A percentile compares a stretch with the other conserved stretches of the same genome.
Conservation (phyloP, 495 filamentous ascomycete genomes). For the Saxophila tyrrhenica region DNA sequence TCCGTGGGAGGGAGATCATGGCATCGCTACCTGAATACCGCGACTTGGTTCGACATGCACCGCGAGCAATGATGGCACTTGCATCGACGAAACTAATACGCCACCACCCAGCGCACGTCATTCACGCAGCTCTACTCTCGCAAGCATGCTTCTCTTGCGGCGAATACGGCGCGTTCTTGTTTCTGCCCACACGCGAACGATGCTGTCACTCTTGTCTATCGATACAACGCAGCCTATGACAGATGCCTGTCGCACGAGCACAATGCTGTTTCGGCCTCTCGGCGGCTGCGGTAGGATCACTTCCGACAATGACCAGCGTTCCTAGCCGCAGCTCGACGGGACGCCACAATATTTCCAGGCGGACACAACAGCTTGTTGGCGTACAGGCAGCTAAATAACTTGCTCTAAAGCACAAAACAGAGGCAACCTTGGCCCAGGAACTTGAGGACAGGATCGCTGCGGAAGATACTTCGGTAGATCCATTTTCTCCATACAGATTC, state of each 20-base stretch:
- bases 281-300: neutral
- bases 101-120: neutral
- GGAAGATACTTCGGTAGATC: too few species aligned
- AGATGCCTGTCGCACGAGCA: neutral
- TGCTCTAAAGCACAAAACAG: too few species aligned
- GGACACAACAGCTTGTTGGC: too few species aligned
- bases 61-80: neutral
- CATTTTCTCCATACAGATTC: too few species aligned
- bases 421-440: too few species aligned
- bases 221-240: neutral
- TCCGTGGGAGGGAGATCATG: neutral
- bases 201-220: neutral
- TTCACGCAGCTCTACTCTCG: neutral
- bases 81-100: neutral
- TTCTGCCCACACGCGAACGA: neutral
- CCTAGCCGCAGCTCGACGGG: too few species aligned
- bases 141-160: neutral
- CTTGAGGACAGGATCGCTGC: too few species aligned
- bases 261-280: neutral
- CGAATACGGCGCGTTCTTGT: neutral
- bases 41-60: neutral
- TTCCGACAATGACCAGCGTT: neutral
- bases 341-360: too few species aligned
- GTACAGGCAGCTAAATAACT: too few species aligned
- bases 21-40: neutral